phyloP scores from a whole-genome alignment of 2,329 filamentous ascomycete species.

The Rhynchosporium secalis region DNA sequence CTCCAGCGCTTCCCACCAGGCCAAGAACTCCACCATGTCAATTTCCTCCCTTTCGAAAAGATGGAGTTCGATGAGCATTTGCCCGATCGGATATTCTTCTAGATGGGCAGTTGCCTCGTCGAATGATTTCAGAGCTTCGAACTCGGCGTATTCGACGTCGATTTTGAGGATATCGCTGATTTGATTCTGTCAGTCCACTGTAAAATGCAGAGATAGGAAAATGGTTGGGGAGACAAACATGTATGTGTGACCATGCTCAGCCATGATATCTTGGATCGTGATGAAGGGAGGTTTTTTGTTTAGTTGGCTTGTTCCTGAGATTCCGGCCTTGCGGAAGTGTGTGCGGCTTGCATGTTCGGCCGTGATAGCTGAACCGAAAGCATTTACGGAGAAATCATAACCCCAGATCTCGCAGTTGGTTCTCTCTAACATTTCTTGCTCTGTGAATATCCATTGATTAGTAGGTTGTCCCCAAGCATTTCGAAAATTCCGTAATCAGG shows the following conservation, averaged over 20 bases:
- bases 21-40: slow-evolving; percentile 27
- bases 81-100: slow-evolving; percentile 34
- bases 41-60: slow-evolving; percentile 29
- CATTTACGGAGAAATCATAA: slow-evolving; percentile 43
- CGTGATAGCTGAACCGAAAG: slow-evolving; percentile 40
- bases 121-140: slow-evolving; percentile 38
- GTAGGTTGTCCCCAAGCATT: not conserved
- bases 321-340: slow-evolving; percentile 41
- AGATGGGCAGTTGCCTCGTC: slow-evolving; percentile 29
- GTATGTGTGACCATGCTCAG: slow-evolving; percentile 43
- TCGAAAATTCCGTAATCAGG: not conserved
- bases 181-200: slow-evolving; percentile 23
- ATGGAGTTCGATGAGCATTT: slow-evolving; percentile 35
- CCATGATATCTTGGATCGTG: slow-evolving; percentile 43
- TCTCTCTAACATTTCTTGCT: slow-evolving; percentile 43
- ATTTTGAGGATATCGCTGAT: slow-evolving; percentile 44
- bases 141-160: slow-evolving; percentile 44
- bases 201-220: slow-evolving; percentile 16
- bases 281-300: slow-evolving; percentile 36
- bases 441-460: slow-evolving; percentile 19
- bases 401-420: slow-evolving; percentile 44
- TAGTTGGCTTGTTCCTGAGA: slow-evolving; percentile 37
- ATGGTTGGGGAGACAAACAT: slow-evolving; percentile 20
- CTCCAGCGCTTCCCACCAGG: slow-evolving; percentile 38
- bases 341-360: slow-evolving; percentile 29